These are phyloP conservation scores for Serendipita sp. DNA, from an alignment of 768 basidiomycete genomes.

Conservation along the genomic window DNA sequence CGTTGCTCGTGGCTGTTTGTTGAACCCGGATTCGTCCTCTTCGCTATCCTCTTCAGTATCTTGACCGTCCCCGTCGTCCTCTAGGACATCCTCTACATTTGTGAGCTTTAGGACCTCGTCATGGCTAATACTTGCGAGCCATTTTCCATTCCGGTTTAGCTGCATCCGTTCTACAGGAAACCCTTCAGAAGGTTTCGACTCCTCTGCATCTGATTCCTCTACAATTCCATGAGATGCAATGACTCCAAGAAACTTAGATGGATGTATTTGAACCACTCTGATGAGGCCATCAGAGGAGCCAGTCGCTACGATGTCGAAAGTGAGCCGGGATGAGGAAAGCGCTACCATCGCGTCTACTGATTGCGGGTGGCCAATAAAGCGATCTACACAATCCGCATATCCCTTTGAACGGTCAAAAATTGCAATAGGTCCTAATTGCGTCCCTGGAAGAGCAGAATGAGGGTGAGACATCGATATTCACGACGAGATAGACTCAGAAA, in stretches of 20 bases:
- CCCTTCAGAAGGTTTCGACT: background rate
- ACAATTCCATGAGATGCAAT: constrained; percentile 74
- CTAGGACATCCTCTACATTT: constrained; percentile 63
- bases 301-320: constrained; percentile 64
- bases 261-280: constrained; percentile 72
- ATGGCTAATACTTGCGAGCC: constrained; percentile 88
- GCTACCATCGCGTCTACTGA: constrained; percentile 78
- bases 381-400: constrained; percentile 85
- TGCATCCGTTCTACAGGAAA: constrained; percentile 83
- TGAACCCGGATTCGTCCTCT: constrained; percentile 18
- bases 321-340: constrained; percentile 43
- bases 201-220: background rate
- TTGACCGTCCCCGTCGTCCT: constrained; percentile 25
- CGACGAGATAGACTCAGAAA: background rate
- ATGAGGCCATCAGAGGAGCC: constrained; percentile 88
- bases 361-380: constrained; percentile 83
- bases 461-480: background rate
- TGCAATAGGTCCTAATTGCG: constrained; percentile 75
- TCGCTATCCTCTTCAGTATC: constrained; percentile 22
- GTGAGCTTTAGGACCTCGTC: constrained; percentile 77
- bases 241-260: constrained; percentile 78
- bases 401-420: constrained; percentile 79
- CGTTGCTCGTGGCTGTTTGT: constrained; percentile 17
- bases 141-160: constrained; percentile 43
- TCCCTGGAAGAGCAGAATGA: constrained; percentile 29